phyloP scores from a whole-genome alignment of 2,329 filamentous ascomycete genomes.

The Colletotrichum sp. region DNA sequence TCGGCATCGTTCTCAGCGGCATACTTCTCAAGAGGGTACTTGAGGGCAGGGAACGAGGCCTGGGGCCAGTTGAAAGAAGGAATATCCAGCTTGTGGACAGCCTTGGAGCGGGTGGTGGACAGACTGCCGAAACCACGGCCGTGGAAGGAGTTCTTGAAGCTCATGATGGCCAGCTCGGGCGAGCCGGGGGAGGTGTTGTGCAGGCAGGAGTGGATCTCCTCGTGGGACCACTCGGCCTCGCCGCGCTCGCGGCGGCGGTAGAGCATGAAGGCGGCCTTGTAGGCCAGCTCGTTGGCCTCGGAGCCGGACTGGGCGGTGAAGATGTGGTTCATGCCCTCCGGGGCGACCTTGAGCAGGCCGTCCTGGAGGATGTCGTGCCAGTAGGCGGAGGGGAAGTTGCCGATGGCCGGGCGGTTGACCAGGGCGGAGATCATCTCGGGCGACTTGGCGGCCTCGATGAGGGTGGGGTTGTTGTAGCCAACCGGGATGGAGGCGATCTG shows the following conservation, averaged over 20 bases:
- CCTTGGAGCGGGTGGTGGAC: conserved; percentile 81
- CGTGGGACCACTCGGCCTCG: conserved; percentile 71
- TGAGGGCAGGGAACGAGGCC: conserved; percentile 78
- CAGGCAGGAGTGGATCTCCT: conserved; percentile 73
- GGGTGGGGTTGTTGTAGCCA: conserved; percentile 79
- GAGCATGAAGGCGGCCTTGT: conserved; percentile 88
- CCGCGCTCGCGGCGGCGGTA: conserved; percentile 75
- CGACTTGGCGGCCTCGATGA: conserved; percentile 69
- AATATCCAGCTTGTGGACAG: conserved; percentile 87
- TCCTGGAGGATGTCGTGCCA: conserved; percentile 76
- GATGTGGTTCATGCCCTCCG: conserved; percentile 77
- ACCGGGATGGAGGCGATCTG: conserved; percentile 87
- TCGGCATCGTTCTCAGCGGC: conserved; percentile 72
- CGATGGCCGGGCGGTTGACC: conserved; percentile 80
- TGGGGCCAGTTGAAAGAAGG: conserved; percentile 90
- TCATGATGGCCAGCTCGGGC: conserved; percentile 77
- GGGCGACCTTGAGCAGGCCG: conserved; percentile 75
- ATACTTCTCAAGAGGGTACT: conserved; percentile 78
- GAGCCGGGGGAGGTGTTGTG: conserved; percentile 76
- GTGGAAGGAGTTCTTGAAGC: conserved; percentile 81
- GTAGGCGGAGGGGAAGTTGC: conserved; percentile 80
- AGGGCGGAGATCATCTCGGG: conserved; percentile 76
- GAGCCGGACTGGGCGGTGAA: conserved; percentile 82
- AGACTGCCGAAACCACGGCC: conserved; percentile 80
- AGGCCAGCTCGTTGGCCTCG: conserved; percentile 85